Evolutionary conservation across 495 filamentous ascomycete species (phyloP), one percentile per base, ranked within the genome.

Genomic region (Chaetomium tenue): DNA sequence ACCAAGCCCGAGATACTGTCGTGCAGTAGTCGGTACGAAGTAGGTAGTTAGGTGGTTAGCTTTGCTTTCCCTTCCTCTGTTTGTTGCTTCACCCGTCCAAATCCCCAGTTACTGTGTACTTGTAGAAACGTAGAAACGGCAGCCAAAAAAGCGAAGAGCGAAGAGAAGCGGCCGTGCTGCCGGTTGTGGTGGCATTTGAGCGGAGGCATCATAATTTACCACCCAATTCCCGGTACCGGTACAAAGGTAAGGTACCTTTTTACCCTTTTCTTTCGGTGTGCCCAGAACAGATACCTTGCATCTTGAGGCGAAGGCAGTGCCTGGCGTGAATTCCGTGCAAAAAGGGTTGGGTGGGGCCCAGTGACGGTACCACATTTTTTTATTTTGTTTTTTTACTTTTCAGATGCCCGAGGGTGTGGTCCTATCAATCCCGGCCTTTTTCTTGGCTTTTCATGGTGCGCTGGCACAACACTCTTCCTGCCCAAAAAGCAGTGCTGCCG

Each of bases 281-380:
- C 51, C 51, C 51, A 54, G 51, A 54, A 54, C 26, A 54, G 51
- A 0, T 18, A 33, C 26, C 51, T 54, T 54, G 51, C 51, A 54
- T 54, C 50, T 54, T 16, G 51, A 33, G 51, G 26, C 51, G 51
- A 54, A 28, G 51, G 51, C 51, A 18, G 28, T 54, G 26, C 28
- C 28, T 54, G 51, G 51, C 28, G 25, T 54, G 51, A 33, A 54
- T 33, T 54, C 50, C 50, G 25, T 28, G 15, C 50, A 20, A 20
- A 22, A n/a, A n/a, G n/a, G n/a, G n/a, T n/a, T n/a, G n/a, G n/a
- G 50, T 52, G 50, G 50, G 13, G 33, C 11, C 33, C 9, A 9
- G 33, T 16, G 1, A 2, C 12, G 16, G 16, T 20, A 16, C 44
- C 44, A n/a, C 44, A 30, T 47, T 47, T 47, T 18, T 2, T 37